Evolutionary conservation across 1,139 yeast species (phyloP).

Genomic region (Geotrichum armillariae): DNA sequence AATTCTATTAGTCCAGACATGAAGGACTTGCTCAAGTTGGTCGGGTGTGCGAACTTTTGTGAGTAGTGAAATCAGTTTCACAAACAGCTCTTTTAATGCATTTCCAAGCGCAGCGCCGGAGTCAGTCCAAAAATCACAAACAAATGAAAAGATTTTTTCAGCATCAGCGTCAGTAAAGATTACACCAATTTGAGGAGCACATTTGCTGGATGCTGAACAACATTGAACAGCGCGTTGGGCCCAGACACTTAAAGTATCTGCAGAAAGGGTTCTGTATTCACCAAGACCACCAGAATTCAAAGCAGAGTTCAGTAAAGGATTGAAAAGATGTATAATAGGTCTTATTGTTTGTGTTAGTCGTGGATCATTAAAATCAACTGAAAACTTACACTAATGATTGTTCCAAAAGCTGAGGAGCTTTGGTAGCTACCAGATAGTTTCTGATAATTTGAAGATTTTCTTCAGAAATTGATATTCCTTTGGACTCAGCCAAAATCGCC

Average conservation of each 20-base stretch:
- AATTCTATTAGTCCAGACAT: conserved; percentile 48
- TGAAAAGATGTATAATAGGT: conserved; percentile 15
- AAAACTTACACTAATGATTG: conserved; percentile 15
- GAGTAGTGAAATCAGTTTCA: conserved; percentile 50
- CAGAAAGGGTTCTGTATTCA: conserved; percentile 45
- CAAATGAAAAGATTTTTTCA: conserved; percentile 50
- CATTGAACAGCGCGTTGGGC: conserved; percentile 52
- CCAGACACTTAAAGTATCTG: conserved; percentile 68
- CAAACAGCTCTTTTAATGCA: conserved; percentile 60
- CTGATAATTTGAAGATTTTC: conserved; percentile 21
- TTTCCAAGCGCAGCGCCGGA: conserved; percentile 70
- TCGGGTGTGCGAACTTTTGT: conserved; percentile 23
- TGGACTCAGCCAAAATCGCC: conserved; percentile 4
- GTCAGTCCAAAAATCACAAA: conserved; percentile 69
- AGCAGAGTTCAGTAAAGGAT: conserved; percentile 27
- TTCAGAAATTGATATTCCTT: conserved; percentile 7
- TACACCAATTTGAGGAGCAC: conserved; percentile 13
- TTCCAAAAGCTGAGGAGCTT: conserved; percentile 19
- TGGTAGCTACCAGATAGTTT: conserved; percentile 24
- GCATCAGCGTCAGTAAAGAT: conserved; percentile 36
- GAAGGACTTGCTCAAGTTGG: conserved; percentile 29
- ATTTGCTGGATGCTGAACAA: conserved; percentile 16
- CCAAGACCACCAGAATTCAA: conserved; percentile 36
- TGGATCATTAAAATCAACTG: conserved; percentile 1
- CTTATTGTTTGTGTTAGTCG: conserved; percentile 10